Base-by-base conservation (phyloP, 805 yeast species). In the Cephaloascus albidus region DNA sequence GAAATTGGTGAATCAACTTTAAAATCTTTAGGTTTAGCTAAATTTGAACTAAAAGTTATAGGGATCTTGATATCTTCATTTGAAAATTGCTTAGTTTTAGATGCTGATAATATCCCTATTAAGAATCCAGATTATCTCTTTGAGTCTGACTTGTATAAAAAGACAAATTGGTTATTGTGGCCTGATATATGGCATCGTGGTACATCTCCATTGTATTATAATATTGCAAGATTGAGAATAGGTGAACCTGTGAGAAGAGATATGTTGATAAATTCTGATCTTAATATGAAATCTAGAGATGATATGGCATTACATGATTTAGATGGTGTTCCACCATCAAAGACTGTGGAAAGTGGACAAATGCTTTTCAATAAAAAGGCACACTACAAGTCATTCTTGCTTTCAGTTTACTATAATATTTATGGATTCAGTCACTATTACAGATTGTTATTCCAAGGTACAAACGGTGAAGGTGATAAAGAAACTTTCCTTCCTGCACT, bases 81-180 rank as follows among this genome's bases (percentile, higher is more conserved):
- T 40, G 60, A 61, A 40, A 52, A 58, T 35, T 55, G 51, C 28
- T 54, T 63, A 19, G 45, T 54, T 4, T 42, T 63, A 26, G 68
- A 63, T 43, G 54, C 64, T 2, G 65, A 60, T 42, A 60, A 53
- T 40, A 48, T 60, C 44, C 58, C 65, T 1, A 45, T 61, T 26
- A 50, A 49, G 28, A 58, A 58, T 36, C 54, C 60, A 3, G 65
- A 60, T 39, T 36, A 39, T 3, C 45, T 61, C 16, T 36, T 61
- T 53, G 61, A 60, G 3, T 57, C 71, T 10, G 76, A 77, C 35
- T 78, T 85, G 1, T 85, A 10, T 39, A 31, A 31, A 6, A n/a
- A 31, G 16, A 48, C 58, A 1, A 52, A 53, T 19, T 60, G 56
- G 45, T 38, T 63, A 12, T 39, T 63, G 34, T 63, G 66, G 65